phyloP scores from a whole-genome alignment of 2,329 filamentous ascomycete genomes.

The Acrocalymma vagum region DNA sequence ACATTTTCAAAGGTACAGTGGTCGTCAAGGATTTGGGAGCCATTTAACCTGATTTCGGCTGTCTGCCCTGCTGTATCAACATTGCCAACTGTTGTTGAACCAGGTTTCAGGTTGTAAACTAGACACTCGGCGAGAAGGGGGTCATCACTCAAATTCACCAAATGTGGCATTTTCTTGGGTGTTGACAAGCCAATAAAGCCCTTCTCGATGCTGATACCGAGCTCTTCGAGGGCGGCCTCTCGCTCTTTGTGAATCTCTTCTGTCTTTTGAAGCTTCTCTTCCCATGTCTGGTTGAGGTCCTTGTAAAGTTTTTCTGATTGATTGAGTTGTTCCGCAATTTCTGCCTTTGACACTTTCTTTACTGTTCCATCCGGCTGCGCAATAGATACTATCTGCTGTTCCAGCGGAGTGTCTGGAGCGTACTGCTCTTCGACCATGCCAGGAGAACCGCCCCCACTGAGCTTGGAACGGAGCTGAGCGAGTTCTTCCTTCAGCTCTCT shows the following conservation, averaged over 20 bases:
- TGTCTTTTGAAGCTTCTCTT: conserved; percentile 93
- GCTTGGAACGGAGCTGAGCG: conserved; percentile 83
- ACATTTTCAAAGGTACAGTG: conserved; percentile 95
- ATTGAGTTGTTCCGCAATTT: conserved; percentile 94
- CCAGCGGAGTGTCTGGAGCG: conserved; percentile 87
- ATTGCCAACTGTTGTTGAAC: conserved; percentile 92
- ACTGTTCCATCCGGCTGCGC: conserved; percentile 83
- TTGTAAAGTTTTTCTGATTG: conserved; percentile 96
- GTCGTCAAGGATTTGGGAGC: conserved; percentile 88
- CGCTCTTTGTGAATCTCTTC: conserved; percentile 98
- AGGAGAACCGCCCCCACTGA: conserved; percentile 60
- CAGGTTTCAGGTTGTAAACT: conserved; percentile 97
- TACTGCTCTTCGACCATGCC: conserved; percentile 77
- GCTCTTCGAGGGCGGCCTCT: conserved; percentile 91
- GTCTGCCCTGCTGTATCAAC: conserved; percentile 80
- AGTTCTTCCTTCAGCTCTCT: conserved; percentile 96
- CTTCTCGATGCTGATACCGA: conserved; percentile 99
- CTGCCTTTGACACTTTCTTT: conserved; percentile 97
- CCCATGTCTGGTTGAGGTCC: conserved; percentile 98
- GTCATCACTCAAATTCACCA: conserved; percentile 87
- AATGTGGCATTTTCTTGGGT: conserved; percentile 98
- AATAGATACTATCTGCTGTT: conserved; percentile 96
- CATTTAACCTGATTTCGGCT: conserved; percentile 92
- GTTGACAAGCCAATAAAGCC: conserved; percentile 95
- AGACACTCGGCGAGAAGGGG: conserved; percentile 94